Evolutionary conservation across 306 rosid species (phyloP).

Genomic region (Begonia loranthoides): DNA sequence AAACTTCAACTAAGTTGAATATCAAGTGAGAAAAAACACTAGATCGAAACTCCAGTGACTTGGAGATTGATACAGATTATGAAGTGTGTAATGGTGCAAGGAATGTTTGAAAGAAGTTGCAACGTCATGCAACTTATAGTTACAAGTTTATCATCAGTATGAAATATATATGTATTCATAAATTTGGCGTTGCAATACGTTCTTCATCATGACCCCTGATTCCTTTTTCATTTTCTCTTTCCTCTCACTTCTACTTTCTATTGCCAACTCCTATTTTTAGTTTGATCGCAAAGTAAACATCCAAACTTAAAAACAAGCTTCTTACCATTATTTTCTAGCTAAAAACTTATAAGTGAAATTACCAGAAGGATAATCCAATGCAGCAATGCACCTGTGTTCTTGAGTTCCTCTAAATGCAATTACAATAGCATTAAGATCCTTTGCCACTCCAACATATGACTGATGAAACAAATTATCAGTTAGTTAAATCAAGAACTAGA

Average conservation of each 20-base stretch:
- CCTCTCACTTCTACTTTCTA: background rate
- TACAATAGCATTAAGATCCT: conserved; percentile 60
- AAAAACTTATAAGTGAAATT: background rate
- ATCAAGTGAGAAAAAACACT: no score
- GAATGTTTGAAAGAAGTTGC: no score
- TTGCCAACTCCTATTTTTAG: background rate
- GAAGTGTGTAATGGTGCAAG: no score
- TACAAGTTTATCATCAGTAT: no score
- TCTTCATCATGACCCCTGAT: background rate
- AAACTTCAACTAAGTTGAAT: no score
- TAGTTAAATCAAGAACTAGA: background rate
- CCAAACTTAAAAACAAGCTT: background rate
- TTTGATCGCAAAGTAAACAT: background rate
- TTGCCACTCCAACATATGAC: conserved; percentile 91
- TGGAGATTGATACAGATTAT: no score
- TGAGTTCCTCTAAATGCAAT: conserved; percentile 96
- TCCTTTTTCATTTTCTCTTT: background rate
- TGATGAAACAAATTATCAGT: conserved; percentile 17
- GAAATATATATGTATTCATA: no score
- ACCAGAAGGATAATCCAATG: background rate
- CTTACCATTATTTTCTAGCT: background rate
- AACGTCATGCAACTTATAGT: no score
- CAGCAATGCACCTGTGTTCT: conserved; percentile 52
- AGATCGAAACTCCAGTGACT: no score
- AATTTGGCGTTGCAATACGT: no score